A percentile compares a stretch with the other conserved stretches of the same genome.
Conservation (phyloP, 108 stramenopile species). For the Skeletonema grethae region DNA sequence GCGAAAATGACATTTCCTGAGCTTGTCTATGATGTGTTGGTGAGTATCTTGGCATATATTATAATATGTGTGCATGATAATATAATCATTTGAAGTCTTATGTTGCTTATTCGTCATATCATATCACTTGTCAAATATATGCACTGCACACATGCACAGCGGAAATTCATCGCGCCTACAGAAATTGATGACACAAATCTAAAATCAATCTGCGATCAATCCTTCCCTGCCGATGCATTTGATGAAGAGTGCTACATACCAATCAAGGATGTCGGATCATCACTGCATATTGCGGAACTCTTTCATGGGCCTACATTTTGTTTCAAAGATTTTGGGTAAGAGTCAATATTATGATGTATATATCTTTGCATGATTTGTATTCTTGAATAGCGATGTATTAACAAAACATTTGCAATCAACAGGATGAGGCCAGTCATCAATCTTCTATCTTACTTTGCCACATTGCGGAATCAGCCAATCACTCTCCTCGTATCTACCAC, state of each 20-base stretch:
- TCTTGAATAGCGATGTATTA: neutral
- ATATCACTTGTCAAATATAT: too few species aligned
- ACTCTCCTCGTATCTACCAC: constrained; percentile 81
- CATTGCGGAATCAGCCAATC: constrained; percentile 47
- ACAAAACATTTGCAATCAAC: neutral
- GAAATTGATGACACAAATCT: constrained; percentile 58
- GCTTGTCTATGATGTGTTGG: constrained; percentile 58
- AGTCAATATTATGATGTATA: constrained; percentile 8
- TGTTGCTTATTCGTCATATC: too few species aligned
- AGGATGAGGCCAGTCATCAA: constrained; percentile 68
- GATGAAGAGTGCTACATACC: constrained; percentile 42
- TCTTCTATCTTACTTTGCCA: constrained; percentile 67
- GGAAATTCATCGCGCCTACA: constrained; percentile 53
- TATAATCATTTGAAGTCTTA: too few species aligned
- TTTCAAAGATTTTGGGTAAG: constrained; percentile 91
- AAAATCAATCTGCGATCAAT: constrained; percentile 43
- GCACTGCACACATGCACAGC: constrained; percentile 7
- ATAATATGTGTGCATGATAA: too few species aligned
- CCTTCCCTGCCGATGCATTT: constrained; percentile 53
- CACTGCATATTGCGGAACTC: constrained; percentile 74
- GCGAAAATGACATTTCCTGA: constrained; percentile 59
- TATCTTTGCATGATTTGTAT: neutral
- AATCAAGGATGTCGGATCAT: constrained; percentile 41
- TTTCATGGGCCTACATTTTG: constrained; percentile 93
- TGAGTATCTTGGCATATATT: constrained; percentile 8